phyloP scores from a whole-genome alignment of 2,329 filamentous ascomycete species.

The Pestalotiopsis sp. region DNA sequence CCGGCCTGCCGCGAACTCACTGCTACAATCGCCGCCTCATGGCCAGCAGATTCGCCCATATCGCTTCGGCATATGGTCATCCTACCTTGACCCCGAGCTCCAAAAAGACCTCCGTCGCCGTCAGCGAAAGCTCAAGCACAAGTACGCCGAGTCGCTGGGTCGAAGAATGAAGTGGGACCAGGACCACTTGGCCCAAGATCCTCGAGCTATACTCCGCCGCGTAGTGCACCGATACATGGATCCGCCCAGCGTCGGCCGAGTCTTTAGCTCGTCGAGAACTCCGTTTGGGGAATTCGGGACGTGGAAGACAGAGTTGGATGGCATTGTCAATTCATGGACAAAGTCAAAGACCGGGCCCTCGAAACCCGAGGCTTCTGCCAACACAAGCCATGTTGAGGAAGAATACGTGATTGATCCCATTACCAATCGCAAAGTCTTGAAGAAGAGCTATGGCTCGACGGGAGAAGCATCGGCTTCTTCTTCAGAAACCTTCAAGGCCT shows the following conservation, averaged over 20 bases:
- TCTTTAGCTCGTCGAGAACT: constrained; percentile 5
- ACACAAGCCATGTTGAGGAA: constrained; percentile 15
- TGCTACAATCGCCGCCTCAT: constrained; percentile 23
- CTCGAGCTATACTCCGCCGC: constrained; percentile 41
- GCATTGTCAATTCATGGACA: constrained; percentile 17
- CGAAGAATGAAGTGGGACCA: constrained; percentile 51
- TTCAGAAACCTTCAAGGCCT: constrained; percentile 34
- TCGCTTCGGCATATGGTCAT: constrained; percentile 52
- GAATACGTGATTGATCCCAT: constrained; percentile 60
- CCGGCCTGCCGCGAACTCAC: constrained; percentile 20
- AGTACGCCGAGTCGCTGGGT: constrained; percentile 47
- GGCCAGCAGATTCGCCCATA: constrained; percentile 48
- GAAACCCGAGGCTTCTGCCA: constrained; percentile 1
- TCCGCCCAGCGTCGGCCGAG: constrained; percentile 27
- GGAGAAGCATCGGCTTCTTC: constrained; percentile 26
- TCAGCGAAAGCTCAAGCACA: constrained; percentile 45
- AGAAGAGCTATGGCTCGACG: constrained; percentile 18
- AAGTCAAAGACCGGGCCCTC: constrained; percentile 13
- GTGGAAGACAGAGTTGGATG: constrained; percentile 22
- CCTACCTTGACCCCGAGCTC: constrained; percentile 42
- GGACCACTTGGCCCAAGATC: constrained; percentile 34
- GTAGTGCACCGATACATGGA: constrained; percentile 44
- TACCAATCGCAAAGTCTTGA: constrained; percentile 55
- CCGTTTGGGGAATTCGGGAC: constrained; percentile 13
- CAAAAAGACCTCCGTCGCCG: constrained; percentile 48